phyloP scores from a whole-genome alignment of 805 yeast genomes.

The Candida peoriensis region DNA sequence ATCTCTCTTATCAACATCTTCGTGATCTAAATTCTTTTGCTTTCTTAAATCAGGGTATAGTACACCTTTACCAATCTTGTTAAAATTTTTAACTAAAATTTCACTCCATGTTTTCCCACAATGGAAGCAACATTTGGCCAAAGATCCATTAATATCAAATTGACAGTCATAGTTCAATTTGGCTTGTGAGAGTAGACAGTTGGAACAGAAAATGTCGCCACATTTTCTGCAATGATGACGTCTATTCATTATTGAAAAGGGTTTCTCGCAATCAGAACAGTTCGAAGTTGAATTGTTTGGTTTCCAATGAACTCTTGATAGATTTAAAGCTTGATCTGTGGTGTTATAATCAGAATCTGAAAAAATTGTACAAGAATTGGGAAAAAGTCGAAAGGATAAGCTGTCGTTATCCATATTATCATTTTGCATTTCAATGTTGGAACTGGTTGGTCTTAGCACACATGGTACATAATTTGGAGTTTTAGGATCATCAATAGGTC shows the following conservation, averaged over 20 bases:
- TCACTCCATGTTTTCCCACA: slow-evolving; percentile 52
- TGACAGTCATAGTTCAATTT: slow-evolving; percentile 31
- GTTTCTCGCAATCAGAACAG: slow-evolving; percentile 56
- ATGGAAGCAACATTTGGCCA: slow-evolving; percentile 52
- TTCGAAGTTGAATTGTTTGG: slow-evolving; percentile 51
- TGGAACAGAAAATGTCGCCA: slow-evolving; percentile 63
- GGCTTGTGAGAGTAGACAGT: slow-evolving; percentile 47
- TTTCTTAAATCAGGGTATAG: slow-evolving; percentile 14
- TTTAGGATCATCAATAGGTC: slow-evolving; percentile 64
- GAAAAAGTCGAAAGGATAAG: not conserved
- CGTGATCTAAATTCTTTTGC: not conserved
- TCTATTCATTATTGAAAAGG: slow-evolving; percentile 62
- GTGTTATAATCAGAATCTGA: not conserved
- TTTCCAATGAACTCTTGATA: slow-evolving; percentile 51
- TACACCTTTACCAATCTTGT: slow-evolving; percentile 14
- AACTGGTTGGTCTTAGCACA: slow-evolving; percentile 45
- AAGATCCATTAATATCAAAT: slow-evolving; percentile 54
- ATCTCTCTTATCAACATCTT: not conserved
- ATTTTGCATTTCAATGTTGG: slow-evolving; percentile 10
- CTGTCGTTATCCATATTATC: not conserved
- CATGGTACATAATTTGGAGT: slow-evolving; percentile 79
- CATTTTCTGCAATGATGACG: slow-evolving; percentile 72
- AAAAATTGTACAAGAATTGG: too few species aligned
- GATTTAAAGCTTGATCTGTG: not conserved
- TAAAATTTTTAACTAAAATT: slow-evolving; percentile 26